phyloP scores from a whole-genome alignment of 129 eudicot genomes.

The Artemisia argyi region DNA sequence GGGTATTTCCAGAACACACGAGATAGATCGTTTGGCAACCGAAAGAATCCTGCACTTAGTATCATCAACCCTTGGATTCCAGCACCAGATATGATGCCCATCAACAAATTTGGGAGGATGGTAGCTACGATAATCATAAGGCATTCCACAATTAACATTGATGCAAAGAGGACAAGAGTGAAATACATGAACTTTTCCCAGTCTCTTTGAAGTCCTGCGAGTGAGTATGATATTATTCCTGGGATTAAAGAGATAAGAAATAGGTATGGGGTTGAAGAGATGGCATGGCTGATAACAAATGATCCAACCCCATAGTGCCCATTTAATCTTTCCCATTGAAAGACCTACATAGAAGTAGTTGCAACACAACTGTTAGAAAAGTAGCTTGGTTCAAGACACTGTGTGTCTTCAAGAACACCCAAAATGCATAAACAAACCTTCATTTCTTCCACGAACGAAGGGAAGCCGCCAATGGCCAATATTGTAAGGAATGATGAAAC shows the following conservation, averaged over 20 bases:
- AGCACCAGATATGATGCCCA: conserved; percentile 70
- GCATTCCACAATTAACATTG: conserved; percentile 63
- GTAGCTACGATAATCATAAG: conserved; percentile 74
- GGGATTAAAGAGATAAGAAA: conserved; percentile 46
- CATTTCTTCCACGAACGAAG: conserved; percentile 84
- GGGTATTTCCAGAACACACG: conserved; percentile 52
- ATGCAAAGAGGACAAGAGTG: conserved; percentile 35
- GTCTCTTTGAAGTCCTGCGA: conserved; percentile 48
- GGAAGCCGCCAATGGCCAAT: conserved; percentile 85
- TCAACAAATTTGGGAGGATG: conserved; percentile 60
- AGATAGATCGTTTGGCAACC: conserved; percentile 45
- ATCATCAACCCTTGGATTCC: conserved; percentile 72
- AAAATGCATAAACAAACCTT: conserved; percentile 44
- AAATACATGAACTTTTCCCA: conserved; percentile 41
- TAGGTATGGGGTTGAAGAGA: conserved; percentile 59
- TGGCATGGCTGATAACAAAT: conserved; percentile 52
- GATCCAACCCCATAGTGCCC: conserved; percentile 62
- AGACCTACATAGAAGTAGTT: conserved; percentile 37
- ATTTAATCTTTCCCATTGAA: conserved; percentile 56
- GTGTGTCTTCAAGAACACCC: not conserved
- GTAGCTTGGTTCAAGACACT: not conserved
- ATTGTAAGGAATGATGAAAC: conserved; percentile 66
- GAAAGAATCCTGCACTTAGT: conserved; percentile 52
- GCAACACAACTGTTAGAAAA: not conserved
- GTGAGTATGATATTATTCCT: conserved; percentile 46